A percentile compares a stretch with the other conserved stretches of the same genome.
Conservation (phyloP, 352 stramenopile species). For the Peronosclerospora sorghi region DNA sequence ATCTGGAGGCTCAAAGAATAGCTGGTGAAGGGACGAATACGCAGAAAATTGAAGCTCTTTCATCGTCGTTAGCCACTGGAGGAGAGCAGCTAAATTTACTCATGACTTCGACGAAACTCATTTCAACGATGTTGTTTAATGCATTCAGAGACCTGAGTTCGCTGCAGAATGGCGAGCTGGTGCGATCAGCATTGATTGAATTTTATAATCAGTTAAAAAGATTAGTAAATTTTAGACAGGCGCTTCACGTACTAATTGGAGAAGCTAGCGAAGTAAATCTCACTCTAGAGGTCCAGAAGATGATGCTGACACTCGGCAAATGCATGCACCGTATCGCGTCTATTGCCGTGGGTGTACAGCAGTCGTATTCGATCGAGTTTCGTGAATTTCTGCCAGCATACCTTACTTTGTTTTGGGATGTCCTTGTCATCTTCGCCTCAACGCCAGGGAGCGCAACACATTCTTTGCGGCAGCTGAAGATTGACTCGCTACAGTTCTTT, state of each 20-base stretch:
- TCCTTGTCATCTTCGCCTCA: slow-evolving; percentile 22
- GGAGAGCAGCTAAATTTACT: slow-evolving; percentile 28
- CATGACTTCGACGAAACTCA: slow-evolving; percentile 47
- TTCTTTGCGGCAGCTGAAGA: slow-evolving; percentile 34
- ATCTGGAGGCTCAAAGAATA: slow-evolving; percentile 19
- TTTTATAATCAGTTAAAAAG: slow-evolving; percentile 63
- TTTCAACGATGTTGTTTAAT: slow-evolving; percentile 58
- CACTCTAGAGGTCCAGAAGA: slow-evolving; percentile 5
- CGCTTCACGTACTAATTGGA: slow-evolving; percentile 5
- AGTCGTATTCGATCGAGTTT: slow-evolving; percentile 79
- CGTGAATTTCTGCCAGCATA: slow-evolving; percentile 62
- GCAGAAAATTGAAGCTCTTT: slow-evolving; percentile 5
- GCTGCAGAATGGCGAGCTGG: slow-evolving; percentile 44
- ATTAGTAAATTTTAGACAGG: slow-evolving; percentile 38
- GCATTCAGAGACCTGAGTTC: slow-evolving; percentile 50
- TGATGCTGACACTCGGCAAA: slow-evolving; percentile 37
- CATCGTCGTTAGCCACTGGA: slow-evolving; percentile 3
- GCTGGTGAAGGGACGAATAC: slow-evolving; percentile 1
- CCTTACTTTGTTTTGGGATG: slow-evolving; percentile 53
- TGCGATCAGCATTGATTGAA: slow-evolving; percentile 46
- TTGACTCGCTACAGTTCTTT: slow-evolving; percentile 72
- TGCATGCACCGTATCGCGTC: slow-evolving; percentile 48
- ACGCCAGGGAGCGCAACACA: slow-evolving; percentile 1
- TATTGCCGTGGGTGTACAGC: slow-evolving; percentile 62
- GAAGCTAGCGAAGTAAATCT: neutral